These are phyloP conservation scores for Colletotrichum sublineola DNA, from an alignment of 2,329 filamentous ascomycete genomes.

Conservation along the genomic window DNA sequence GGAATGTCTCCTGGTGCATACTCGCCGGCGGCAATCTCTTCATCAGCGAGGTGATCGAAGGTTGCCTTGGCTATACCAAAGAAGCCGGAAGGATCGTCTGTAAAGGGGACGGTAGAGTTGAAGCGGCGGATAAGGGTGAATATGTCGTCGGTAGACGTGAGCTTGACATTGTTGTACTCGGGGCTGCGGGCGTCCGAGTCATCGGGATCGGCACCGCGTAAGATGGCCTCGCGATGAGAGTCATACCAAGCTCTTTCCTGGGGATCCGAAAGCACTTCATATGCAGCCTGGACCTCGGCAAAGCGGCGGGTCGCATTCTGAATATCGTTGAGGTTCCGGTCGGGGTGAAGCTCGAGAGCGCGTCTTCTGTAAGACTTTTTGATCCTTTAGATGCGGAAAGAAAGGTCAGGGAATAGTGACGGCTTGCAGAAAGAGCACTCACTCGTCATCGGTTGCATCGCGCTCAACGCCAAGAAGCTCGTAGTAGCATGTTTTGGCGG, in stretches of 20 bases:
- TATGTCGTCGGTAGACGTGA: constrained; percentile 87
- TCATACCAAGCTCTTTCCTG: constrained; percentile 99
- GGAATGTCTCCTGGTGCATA: constrained; percentile 72
- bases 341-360: constrained; percentile 93
- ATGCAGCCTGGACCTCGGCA: constrained; percentile 91
- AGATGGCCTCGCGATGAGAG: constrained; percentile 87
- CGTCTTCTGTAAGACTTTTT: constrained; percentile 94
- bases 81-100: constrained; percentile 85
- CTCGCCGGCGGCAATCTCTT: constrained; percentile 82
- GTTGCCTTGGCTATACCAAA: constrained; percentile 82
- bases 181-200: constrained; percentile 64
- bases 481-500: constrained; percentile 83
- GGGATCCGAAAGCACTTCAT: constrained; percentile 94
- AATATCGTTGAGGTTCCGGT: constrained; percentile 90
- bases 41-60: constrained; percentile 83
- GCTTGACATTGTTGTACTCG: constrained; percentile 75
- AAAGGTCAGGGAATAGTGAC: constrained; percentile 26
- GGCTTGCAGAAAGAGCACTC: constrained; percentile 36
- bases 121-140: constrained; percentile 84
- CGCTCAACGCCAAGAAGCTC: constrained; percentile 82
- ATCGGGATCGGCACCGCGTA: constrained; percentile 72
- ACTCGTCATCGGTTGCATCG: constrained; percentile 86
- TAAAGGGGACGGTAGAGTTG: constrained; percentile 81
- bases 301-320: constrained; percentile 88
- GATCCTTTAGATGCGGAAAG: constrained; percentile 68